Conservation (phyloP, 1,284 basidiomycete genomes). For the Moesziomyces sp. region DNA sequence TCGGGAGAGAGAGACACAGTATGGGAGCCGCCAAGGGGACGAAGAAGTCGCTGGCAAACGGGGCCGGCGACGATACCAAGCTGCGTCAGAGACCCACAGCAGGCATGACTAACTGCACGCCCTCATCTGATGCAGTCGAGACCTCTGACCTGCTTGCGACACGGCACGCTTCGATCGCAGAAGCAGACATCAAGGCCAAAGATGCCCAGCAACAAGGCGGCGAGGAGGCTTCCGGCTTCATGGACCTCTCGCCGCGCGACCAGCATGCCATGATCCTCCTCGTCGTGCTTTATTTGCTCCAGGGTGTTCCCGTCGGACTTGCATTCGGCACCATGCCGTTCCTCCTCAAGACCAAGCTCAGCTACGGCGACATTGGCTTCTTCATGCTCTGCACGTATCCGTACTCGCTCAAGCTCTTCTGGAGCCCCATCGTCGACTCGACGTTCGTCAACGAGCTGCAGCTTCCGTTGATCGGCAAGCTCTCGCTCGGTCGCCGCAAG, state of each 20-base stretch:
- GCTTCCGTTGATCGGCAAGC: conserved; percentile 35
- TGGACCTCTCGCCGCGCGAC: conserved; percentile 45
- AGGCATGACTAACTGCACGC: conserved; percentile 18
- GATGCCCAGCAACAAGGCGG: conserved; percentile 11
- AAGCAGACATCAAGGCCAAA: not conserved
- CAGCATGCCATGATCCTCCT: conserved; percentile 80
- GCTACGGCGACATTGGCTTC: conserved; percentile 94
- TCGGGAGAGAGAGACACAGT: not conserved
- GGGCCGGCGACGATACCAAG: conserved; percentile 4
- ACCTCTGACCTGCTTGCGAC: conserved; percentile 31
- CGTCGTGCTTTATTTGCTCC: conserved; percentile 88
- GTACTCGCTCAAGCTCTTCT: conserved; percentile 95
- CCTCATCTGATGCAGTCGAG: conserved; percentile 30
- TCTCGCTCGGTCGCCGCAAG: conserved; percentile 83
- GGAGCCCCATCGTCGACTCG: conserved; percentile 98
- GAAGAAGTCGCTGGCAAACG: conserved; percentile 12
- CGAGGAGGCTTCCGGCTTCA: conserved; percentile 44
- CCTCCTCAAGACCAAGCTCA: conserved; percentile 90
- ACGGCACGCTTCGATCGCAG: conserved; percentile 7
- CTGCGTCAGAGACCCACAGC: conserved; percentile 31
- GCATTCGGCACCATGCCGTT: conserved; percentile 90
- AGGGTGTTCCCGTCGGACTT: conserved; percentile 89
- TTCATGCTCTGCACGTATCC: conserved; percentile 96
- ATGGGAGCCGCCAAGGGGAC: conserved; percentile 24
- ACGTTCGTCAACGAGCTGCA: conserved; percentile 77